Conservation (phyloP, 805 yeast species). For the Kodamaea leandrae region DNA sequence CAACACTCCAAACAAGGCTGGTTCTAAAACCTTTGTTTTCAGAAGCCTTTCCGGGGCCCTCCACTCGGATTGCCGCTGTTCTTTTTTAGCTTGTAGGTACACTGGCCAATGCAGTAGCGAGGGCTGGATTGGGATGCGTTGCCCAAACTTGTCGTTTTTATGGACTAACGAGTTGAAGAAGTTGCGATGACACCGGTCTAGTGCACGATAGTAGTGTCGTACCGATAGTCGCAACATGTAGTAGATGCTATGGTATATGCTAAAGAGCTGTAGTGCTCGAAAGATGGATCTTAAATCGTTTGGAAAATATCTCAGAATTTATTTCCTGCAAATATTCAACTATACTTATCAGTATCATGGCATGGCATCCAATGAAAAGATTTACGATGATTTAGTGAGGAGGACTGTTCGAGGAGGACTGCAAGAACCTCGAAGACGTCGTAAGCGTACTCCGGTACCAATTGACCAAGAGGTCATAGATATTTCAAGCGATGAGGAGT, state of each 20-base stretch:
- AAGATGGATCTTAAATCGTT: no score
- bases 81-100: background rate
- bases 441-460: background rate
- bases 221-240: slow-evolving; percentile 3
- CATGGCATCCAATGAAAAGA: background rate
- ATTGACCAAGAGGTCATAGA: background rate
- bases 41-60: background rate
- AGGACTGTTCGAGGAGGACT: background rate
- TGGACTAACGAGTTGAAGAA: slow-evolving; percentile 1
- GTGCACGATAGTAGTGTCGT: background rate
- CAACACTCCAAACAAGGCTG: slow-evolving; percentile 1
- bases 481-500: background rate
- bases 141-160: slow-evolving; percentile 7
- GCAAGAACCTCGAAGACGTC: background rate
- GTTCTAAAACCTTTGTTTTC: slow-evolving; percentile 2
- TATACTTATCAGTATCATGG: background rate
- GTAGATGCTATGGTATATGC: background rate
- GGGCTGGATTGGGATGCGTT: slow-evolving; percentile 6
- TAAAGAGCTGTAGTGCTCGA: background rate
- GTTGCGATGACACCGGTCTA: slow-evolving; percentile 4
- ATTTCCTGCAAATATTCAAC: no score
- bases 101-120: slow-evolving; percentile 9
- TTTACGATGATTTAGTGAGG: background rate
- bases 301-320: no score
- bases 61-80: slow-evolving; percentile 2